A percentile compares a stretch with the other conserved stretches of the same genome.
These are phyloP conservation scores for Rhododendron kiyosumense DNA, from an alignment of 148 eudicot species.

Conservation along the genomic window DNA sequence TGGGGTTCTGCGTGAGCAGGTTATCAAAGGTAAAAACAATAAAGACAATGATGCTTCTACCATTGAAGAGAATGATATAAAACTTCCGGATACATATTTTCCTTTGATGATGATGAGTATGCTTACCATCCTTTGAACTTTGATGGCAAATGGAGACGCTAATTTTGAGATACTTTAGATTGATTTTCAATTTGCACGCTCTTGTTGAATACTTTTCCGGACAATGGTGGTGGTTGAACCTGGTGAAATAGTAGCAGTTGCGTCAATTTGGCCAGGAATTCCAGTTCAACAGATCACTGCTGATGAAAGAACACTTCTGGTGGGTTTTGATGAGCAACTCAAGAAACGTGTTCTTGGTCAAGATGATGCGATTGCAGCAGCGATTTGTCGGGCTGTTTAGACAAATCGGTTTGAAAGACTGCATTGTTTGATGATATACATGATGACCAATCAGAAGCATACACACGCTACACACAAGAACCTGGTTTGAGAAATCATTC, in stretches of 20 bases:
- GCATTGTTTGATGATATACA: too few relatives aligned
- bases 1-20: slow-evolving; percentile 18
- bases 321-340: slow-evolving; percentile 47
- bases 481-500: too few relatives aligned
- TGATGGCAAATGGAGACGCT: neutral
- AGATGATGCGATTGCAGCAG: slow-evolving; percentile 49
- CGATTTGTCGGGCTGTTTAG: slow-evolving; percentile 48
- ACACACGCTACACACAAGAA: too few relatives aligned
- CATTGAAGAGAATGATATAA: slow-evolving; percentile 21
- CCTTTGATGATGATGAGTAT: slow-evolving; percentile 30
- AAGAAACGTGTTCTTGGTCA: slow-evolving; percentile 56
- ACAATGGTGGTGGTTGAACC: slow-evolving; percentile 38
- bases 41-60: slow-evolving; percentile 14
- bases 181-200: neutral
- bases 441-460: too few relatives aligned
- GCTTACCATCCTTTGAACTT: slow-evolving; percentile 17
- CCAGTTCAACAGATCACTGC: slow-evolving; percentile 50
- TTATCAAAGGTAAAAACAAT: slow-evolving; percentile 20
- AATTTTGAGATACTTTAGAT: neutral
- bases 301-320: slow-evolving; percentile 46
- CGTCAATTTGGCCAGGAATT: slow-evolving; percentile 56
- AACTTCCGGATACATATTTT: slow-evolving; percentile 15
- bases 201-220: slow-evolving; percentile 9
- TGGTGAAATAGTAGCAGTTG: slow-evolving; percentile 51
- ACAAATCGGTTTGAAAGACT: neutral